These are phyloP conservation scores for Microsporum canis DNA, from an alignment of 2,329 filamentous ascomycete species.

Conservation along the genomic window DNA sequence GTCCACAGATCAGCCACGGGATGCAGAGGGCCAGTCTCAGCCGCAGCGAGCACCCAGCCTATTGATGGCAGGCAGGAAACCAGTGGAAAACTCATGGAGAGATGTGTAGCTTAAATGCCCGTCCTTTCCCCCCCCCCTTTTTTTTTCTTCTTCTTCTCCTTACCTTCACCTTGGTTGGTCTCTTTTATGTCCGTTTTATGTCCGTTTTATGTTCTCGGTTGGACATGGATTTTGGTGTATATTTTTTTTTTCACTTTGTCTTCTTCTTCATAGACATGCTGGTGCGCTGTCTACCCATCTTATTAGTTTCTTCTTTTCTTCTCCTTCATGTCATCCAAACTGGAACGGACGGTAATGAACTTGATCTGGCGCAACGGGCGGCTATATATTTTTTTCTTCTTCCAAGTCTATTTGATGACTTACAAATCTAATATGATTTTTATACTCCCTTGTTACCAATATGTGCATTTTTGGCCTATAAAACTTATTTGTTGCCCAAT, in stretches of 20 bases:
- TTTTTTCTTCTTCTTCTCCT: neutral
- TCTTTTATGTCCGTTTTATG: neutral
- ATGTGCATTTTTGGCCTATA: neutral
- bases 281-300: neutral
- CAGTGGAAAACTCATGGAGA: conserved; percentile 12
- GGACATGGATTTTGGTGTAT: neutral
- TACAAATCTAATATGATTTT: neutral
- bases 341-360: neutral
- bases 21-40: neutral
- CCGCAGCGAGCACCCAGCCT: conserved; percentile 4
- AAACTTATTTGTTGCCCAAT: no score
- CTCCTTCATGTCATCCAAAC: neutral
- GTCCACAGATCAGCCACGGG: neutral
- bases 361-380: neutral
- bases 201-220: neutral
- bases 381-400: neutral
- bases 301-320: neutral
- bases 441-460: neutral
- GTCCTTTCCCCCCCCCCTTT: neutral
- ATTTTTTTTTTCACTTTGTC: neutral
- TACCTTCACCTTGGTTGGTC: neutral
- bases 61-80: conserved; percentile 12
- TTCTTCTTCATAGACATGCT: neutral
- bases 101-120: conserved; percentile 8
- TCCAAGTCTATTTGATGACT: neutral